These are phyloP conservation scores for Pseudocercospora eumusae DNA, from an alignment of 2,329 filamentous ascomycete species.

Conservation along the genomic window DNA sequence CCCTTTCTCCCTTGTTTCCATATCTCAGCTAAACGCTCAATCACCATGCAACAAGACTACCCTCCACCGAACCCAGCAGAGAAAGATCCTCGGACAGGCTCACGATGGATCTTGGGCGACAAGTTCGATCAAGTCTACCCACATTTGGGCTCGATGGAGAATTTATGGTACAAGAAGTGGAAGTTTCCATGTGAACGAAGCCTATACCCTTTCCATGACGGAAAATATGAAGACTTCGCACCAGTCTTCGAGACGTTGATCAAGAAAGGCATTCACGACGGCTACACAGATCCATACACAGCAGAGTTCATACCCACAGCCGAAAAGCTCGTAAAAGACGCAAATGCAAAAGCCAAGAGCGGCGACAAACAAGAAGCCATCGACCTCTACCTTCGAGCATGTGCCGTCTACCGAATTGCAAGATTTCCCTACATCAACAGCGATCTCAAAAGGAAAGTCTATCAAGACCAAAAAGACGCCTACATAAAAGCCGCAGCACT, in stretches of 20 bases:
- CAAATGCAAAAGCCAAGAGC: slow-evolving; percentile 28
- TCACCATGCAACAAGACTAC: slow-evolving; percentile 7
- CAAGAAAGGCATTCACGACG: slow-evolving; percentile 42
- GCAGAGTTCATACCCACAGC: slow-evolving; percentile 41
- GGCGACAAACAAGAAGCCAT: slow-evolving; percentile 36
- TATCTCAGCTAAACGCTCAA: neutral
- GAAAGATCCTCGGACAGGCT: slow-evolving; percentile 39
- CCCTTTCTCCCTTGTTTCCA: neutral
- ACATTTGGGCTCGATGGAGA: slow-evolving; percentile 62
- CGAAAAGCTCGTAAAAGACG: slow-evolving; percentile 37
- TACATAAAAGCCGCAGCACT: slow-evolving; percentile 42
- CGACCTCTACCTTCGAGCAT: slow-evolving; percentile 41
- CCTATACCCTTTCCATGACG: slow-evolving; percentile 37
- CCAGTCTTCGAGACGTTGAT: slow-evolving; percentile 43
- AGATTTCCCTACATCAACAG: slow-evolving; percentile 44
- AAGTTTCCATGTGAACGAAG: slow-evolving; percentile 38
- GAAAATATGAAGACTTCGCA: slow-evolving; percentile 43
- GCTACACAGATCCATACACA: slow-evolving; percentile 43
- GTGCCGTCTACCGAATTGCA: slow-evolving; percentile 42
- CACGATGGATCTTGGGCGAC: slow-evolving; percentile 47
- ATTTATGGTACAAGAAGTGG: slow-evolving; percentile 50
- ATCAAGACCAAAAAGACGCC: slow-evolving; percentile 41
- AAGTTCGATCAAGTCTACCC: slow-evolving; percentile 53
- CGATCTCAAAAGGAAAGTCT: slow-evolving; percentile 39
- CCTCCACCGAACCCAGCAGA: slow-evolving; percentile 20